These are phyloP conservation scores for Gleditsia sinensis DNA, from an alignment of 306 rosid species.

Conservation along the genomic window DNA sequence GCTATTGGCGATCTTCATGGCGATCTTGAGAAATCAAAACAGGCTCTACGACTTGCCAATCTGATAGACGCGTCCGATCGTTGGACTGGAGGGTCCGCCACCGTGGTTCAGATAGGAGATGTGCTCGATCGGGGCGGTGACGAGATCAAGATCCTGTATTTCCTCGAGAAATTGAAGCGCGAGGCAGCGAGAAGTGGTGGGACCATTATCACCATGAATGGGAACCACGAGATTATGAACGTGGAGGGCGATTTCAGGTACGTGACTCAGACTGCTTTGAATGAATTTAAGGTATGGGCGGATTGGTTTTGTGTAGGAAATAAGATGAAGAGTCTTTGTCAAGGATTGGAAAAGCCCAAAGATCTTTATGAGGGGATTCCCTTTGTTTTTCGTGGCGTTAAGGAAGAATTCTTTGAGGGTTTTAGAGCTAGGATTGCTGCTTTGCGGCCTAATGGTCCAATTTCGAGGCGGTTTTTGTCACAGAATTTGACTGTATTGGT, in stretches of 20 bases:
- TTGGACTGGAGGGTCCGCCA: conserved; percentile 80
- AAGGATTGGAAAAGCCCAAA: conserved; percentile 46
- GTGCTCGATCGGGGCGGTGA: conserved; percentile 91
- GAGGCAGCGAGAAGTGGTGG: conserved; percentile 76
- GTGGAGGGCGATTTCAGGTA: conserved; percentile 76
- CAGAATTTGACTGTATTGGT: conserved; percentile 70
- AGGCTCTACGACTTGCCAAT: conserved; percentile 70
- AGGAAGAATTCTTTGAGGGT: conserved; percentile 46
- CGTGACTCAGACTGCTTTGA: conserved; percentile 48
- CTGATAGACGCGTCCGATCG: conserved; percentile 60
- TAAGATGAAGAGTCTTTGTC: conserved; percentile 60
- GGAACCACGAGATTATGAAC: conserved; percentile 98
- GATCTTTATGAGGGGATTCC: conserved; percentile 72
- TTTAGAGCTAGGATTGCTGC: conserved; percentile 86
- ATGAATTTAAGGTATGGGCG: conserved; percentile 80
- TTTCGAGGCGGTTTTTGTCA: conserved; percentile 63
- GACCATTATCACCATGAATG: conserved; percentile 73
- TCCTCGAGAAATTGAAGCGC: conserved; percentile 76
- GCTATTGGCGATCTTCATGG: conserved; percentile 94
- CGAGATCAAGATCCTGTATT: conserved; percentile 77
- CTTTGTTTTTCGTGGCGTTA: conserved; percentile 40
- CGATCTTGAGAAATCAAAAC: conserved; percentile 77
- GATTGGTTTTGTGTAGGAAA: conserved; percentile 70
- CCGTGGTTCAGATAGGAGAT: conserved; percentile 84
- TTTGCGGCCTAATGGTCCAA: conserved; percentile 70